A percentile compares a stretch with the other conserved stretches of the same genome.
These are phyloP conservation scores for Pisolithus orientalis DNA, from an alignment of 768 basidiomycete species.

Conservation along the genomic window DNA sequence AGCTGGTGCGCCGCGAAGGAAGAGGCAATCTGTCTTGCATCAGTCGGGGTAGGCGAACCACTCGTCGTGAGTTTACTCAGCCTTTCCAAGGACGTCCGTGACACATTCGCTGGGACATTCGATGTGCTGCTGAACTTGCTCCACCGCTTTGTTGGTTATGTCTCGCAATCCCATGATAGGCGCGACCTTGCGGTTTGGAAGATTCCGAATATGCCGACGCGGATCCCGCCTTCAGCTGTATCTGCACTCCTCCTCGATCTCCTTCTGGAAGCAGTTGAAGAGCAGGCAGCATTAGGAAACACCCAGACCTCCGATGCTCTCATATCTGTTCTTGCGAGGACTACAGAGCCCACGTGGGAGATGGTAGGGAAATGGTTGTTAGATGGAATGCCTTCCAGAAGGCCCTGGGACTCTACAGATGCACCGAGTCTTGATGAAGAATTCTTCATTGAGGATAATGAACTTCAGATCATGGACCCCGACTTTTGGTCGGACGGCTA, in stretches of 20 bases:
- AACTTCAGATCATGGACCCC: slow-evolving; percentile 55
- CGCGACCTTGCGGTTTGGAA: slow-evolving; percentile 33
- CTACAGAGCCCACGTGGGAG: slow-evolving; percentile 66
- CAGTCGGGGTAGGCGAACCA: slow-evolving; percentile 37
- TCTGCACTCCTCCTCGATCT: slow-evolving; percentile 58
- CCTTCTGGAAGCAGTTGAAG: slow-evolving; percentile 50
- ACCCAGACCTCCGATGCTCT: slow-evolving; percentile 47
- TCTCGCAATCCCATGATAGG: slow-evolving; percentile 23
- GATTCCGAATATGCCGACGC: slow-evolving; percentile 32
- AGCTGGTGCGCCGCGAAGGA: slow-evolving; percentile 68
- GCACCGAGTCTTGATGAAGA: slow-evolving; percentile 50
- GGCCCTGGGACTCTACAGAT: slow-evolving; percentile 20
- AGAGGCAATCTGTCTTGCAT: slow-evolving; percentile 57
- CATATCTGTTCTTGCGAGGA: slow-evolving; percentile 53
- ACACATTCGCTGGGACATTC: slow-evolving; percentile 54
- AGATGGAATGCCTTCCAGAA: slow-evolving; percentile 59
- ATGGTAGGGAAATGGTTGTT: slow-evolving; percentile 69
- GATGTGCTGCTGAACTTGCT: slow-evolving; percentile 49
- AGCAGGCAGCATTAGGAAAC: slow-evolving; percentile 56
- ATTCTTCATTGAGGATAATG: slow-evolving; percentile 75
- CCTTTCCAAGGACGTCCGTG: slow-evolving; percentile 52
- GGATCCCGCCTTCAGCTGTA: slow-evolving; percentile 43
- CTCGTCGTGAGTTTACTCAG: slow-evolving; percentile 58
- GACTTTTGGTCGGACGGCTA: slow-evolving; percentile 81
- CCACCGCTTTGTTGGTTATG: slow-evolving; percentile 24